Evolutionary conservation across 768 basidiomycete genomes (phyloP).

Genomic region (Ephemerocybe angulata): DNA sequence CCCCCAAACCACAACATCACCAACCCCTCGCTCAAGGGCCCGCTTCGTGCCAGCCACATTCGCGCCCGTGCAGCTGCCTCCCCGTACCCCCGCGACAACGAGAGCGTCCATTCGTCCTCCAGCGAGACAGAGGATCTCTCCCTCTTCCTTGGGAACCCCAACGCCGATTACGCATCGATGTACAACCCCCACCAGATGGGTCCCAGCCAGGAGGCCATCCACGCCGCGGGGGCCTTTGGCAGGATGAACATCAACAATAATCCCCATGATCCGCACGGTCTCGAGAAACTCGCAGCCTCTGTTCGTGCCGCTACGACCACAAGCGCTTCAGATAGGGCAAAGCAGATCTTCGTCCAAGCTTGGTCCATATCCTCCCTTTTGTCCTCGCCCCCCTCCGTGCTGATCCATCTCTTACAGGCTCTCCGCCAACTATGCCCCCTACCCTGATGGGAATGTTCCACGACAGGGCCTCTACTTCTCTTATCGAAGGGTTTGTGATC

Average conservation of each 20-base stretch:
- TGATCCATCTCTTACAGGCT: constrained; percentile 46
- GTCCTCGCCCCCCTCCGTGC: constrained; percentile 15
- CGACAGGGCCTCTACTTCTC: constrained; percentile 93
- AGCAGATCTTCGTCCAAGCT: constrained; percentile 90
- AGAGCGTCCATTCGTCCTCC: constrained; percentile 83
- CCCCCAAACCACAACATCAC: constrained; percentile 73
- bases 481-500: constrained; percentile 86
- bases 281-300: constrained; percentile 84
- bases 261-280: constrained; percentile 60
- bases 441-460: constrained; percentile 90
- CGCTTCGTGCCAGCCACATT: constrained; percentile 71
- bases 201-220: constrained; percentile 51
- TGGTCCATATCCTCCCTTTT: constrained; percentile 52
- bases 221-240: constrained; percentile 70
- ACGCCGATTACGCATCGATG: constrained; percentile 66
- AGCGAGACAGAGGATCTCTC: constrained; percentile 87
- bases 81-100: constrained; percentile 81
- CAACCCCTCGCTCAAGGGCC: constrained; percentile 75
- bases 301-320: constrained; percentile 88
- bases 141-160: constrained; percentile 60
- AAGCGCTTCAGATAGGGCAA: constrained; percentile 86
- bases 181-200: constrained; percentile 49
- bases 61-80: constrained; percentile 78
- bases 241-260: constrained; percentile 67
- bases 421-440: constrained; percentile 85